phyloP scores from a whole-genome alignment of 164 flowering plant species.

The Chimonanthus praecox region DNA sequence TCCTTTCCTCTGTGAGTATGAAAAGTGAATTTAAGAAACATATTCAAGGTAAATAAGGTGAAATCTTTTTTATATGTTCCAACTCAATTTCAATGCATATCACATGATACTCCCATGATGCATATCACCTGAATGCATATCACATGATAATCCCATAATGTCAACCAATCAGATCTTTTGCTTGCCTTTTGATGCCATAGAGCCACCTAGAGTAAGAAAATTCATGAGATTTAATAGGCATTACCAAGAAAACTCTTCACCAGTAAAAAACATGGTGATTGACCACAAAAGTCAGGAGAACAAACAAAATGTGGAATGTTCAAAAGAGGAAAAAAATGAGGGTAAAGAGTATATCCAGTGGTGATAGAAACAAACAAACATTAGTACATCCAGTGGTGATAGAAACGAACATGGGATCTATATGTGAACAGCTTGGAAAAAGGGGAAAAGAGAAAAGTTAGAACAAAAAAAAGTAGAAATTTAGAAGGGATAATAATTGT shows the following conservation, averaged over 20 bases:
- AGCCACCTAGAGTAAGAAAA: conserved; percentile 42
- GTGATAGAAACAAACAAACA: too few relatives aligned
- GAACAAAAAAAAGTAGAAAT: too few relatives aligned
- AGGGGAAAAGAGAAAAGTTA: too few relatives aligned
- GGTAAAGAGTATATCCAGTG: not conserved
- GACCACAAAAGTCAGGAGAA: not conserved
- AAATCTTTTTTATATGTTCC: not conserved
- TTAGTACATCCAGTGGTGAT: too few relatives aligned
- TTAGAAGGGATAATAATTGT: too few relatives aligned
- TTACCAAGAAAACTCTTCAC: not conserved
- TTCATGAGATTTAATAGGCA: not conserved
- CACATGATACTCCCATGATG: conserved; percentile 95
- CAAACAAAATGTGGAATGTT: not conserved
- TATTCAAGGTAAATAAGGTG: conserved; percentile 6
- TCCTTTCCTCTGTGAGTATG: conserved; percentile 37
- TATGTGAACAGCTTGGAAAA: too few relatives aligned
- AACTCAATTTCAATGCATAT: conserved; percentile 32
- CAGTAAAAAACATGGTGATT: not conserved
- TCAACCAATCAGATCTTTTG: conserved; percentile 65
- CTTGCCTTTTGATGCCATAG: conserved; percentile 96
- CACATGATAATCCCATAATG: conserved; percentile 95
- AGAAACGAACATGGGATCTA: too few relatives aligned
- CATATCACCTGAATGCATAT: conserved; percentile 75
- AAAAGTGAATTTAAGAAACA: not conserved
- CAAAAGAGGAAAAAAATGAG: not conserved